Percentiles rank a stretch among this genome's conserved stretches.
phyloP scores from a whole-genome alignment of 345 rosid genomes.

The Litchi chinensis region DNA sequence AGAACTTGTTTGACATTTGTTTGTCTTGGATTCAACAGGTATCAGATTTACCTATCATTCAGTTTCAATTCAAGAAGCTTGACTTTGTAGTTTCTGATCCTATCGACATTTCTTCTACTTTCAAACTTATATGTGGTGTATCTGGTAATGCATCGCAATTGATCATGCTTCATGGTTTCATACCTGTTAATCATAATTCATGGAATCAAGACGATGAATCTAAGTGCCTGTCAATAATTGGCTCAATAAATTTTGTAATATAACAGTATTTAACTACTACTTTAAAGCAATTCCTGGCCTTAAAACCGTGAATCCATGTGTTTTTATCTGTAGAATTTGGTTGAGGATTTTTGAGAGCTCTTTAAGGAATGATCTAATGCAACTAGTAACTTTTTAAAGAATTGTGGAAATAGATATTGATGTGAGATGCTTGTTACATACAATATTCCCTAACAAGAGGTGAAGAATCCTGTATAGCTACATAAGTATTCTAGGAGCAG shows the following conservation, averaged over 20 bases:
- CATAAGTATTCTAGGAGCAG: too few species aligned
- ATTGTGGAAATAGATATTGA: too few species aligned
- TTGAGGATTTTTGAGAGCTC: not conserved
- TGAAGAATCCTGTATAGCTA: too few species aligned
- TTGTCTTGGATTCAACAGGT: slow-evolving; percentile 99
- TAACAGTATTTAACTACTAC: too few species aligned
- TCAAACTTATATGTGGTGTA: not conserved
- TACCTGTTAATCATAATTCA: not conserved
- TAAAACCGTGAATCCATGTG: too few species aligned
- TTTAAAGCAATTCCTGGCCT: too few species aligned
- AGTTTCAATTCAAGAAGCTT: slow-evolving; percentile 10
- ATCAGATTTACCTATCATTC: slow-evolving; percentile 13
- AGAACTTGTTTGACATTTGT: slow-evolving; percentile 75
- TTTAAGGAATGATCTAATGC: not conserved
- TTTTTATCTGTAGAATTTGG: too few species aligned
- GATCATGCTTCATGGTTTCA: not conserved
- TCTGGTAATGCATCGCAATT: not conserved
- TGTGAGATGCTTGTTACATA: too few species aligned
- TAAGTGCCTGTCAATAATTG: not conserved
- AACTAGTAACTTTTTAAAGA: not conserved
- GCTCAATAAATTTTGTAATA: too few species aligned
- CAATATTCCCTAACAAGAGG: too few species aligned
- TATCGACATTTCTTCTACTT: not conserved
- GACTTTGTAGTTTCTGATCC: not conserved
- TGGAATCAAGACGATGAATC: not conserved